Base-by-base conservation (phyloP, 306 rosid genomes). In the Argentina anserina region DNA sequence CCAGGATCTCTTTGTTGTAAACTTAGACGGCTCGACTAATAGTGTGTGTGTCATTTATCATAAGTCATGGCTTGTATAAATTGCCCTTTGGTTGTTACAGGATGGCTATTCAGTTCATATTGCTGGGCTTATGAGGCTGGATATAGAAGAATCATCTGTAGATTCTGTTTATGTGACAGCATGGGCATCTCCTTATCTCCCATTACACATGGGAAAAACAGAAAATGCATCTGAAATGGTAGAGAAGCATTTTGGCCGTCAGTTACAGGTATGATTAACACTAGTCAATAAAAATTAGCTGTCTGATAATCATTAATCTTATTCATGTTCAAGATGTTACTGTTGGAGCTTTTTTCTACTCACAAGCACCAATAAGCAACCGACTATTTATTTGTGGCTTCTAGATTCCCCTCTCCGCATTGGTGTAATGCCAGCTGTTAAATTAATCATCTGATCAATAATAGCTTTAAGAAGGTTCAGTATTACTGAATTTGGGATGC, bases 161-260 rank as follows among this genome's bases (percentile, higher is more conserved):
- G 95, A 87, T 31, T 81, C 97, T 49, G 80, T 94, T 26, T 94
- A 91, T 76, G 81, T 94, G 69, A 87, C 94, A 0, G 95, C 87
- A 33, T 94, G 97, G 98, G 97, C 98, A 26, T 94, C 98, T 73
- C 84, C 89, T 75, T 85, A 86, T 79, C 96, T 91, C 76, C 96
- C 92, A 36, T 78, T 94, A 60, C 98, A 94, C 81, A 85, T 94
- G 98, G 97, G 98, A 23, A 94, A 91, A 85, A 74, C 83, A 5
- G 96, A 91, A 81, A 91, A 88, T 79, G 88, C 96, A 55, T 1
- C 41, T 65, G 81, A 81, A 80, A 86, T 94, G 81, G 71, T 74
- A 15, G 84, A 91, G 70, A 86, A 89, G 33, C 96, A 94, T 85
- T 91, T 94, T 81, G 97, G 98, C 20, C 81, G 49, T 78, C 98